These are phyloP conservation scores for Penicillium sp. DNA, from an alignment of 2,329 filamentous ascomycete species.

Conservation along the genomic window DNA sequence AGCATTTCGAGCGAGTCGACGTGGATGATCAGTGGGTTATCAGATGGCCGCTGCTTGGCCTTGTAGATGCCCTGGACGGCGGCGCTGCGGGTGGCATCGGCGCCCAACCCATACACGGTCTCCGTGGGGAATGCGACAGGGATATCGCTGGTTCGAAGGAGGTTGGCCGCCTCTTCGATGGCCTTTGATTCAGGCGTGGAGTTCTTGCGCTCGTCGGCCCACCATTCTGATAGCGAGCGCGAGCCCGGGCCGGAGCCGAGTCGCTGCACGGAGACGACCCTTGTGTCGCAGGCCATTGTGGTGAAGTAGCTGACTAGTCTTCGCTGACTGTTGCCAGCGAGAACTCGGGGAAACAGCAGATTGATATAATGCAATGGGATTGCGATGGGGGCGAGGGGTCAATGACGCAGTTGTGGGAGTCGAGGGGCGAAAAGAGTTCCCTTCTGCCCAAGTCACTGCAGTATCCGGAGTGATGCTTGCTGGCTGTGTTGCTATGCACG, in stretches of 20 bases:
- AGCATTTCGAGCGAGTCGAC: constrained; percentile 81
- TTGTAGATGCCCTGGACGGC: constrained; percentile 91
- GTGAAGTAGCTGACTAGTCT: constrained; percentile 30
- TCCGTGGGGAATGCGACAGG: constrained; percentile 97
- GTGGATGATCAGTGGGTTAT: constrained; percentile 96
- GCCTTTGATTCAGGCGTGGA: constrained; percentile 53
- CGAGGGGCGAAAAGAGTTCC: constrained; percentile 20
- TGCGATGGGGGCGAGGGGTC: constrained; percentile 4
- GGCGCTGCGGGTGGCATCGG: constrained; percentile 83
- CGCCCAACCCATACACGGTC: constrained; percentile 96
- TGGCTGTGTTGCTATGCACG: neutral
- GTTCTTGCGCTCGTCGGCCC: constrained; percentile 40
- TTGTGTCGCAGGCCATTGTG: constrained; percentile 33
- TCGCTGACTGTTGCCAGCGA: constrained; percentile 36
- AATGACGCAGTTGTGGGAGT: constrained; percentile 24
- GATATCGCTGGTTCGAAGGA: constrained; percentile 66
- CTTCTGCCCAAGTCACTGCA: too few species aligned
- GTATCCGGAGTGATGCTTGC: too few species aligned
- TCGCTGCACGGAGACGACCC: constrained; percentile 43
- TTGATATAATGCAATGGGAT: constrained; percentile 28
- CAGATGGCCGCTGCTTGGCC: constrained; percentile 86
- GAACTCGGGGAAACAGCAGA: constrained; percentile 32
- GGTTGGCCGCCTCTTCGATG: constrained; percentile 68
- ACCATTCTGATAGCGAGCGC: constrained; percentile 43
- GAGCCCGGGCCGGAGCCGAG: constrained; percentile 40